A percentile compares a stretch with the other conserved stretches of the same genome.
These are phyloP conservation scores for Earliella scabrosa DNA, from an alignment of 1,284 basidiomycete genomes.

Conservation along the genomic window DNA sequence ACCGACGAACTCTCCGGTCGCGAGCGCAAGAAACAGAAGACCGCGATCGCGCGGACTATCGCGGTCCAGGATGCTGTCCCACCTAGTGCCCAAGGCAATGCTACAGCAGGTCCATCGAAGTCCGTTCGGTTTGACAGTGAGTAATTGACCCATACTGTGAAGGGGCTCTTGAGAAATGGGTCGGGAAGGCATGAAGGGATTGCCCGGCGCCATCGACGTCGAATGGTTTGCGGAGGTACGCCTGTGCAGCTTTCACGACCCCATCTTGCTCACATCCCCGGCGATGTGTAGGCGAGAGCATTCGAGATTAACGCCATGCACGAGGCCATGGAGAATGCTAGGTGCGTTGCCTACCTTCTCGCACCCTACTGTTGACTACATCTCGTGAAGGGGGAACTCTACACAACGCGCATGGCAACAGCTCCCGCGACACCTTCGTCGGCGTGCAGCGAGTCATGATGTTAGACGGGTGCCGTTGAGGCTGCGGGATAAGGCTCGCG, in stretches of 20 bases:
- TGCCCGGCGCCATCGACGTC: constrained; percentile 82
- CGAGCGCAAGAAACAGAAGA: constrained; percentile 72
- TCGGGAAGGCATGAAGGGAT: constrained; percentile 53
- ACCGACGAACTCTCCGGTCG: constrained; percentile 45
- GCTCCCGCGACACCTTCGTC: constrained; percentile 84
- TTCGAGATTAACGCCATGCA: constrained; percentile 92
- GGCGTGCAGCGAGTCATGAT: constrained; percentile 92
- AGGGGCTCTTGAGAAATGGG: not conserved
- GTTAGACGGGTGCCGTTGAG: constrained; percentile 85
- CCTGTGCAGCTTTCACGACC: not conserved
- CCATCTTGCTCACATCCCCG: not conserved
- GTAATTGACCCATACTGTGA: constrained; percentile 13
- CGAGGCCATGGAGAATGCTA: constrained; percentile 78
- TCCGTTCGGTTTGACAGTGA: constrained; percentile 45
- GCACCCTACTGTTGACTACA: not conserved
- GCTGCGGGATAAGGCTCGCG: constrained; percentile 76
- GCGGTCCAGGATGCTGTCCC: constrained; percentile 49
- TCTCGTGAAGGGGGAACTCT: constrained; percentile 44
- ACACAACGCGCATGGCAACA: constrained; percentile 90
- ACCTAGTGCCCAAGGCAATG: constrained; percentile 28
- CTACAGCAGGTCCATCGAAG: constrained; percentile 46
- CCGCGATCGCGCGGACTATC: constrained; percentile 68
- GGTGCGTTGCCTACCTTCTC: constrained; percentile 45
- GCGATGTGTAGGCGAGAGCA: constrained; percentile 71
- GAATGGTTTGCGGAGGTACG: constrained; percentile 85